A percentile compares a stretch with the other conserved stretches of the same genome.
Conservation (phyloP, 1,139 yeast genomes). For the Wickerhamomyces sp. region DNA sequence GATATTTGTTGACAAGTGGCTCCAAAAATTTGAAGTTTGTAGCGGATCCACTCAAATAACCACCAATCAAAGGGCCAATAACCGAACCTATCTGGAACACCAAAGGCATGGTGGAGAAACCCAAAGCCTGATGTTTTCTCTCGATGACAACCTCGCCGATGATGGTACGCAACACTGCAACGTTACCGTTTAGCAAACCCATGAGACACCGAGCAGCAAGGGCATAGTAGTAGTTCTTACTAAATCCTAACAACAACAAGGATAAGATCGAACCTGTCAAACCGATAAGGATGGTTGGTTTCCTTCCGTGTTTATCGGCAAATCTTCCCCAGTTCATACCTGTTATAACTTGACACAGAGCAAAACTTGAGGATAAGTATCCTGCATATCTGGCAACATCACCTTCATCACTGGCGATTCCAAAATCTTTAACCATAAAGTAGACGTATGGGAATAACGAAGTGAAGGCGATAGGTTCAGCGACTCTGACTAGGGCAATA, state of each 20-base stretch:
- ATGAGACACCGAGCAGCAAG: constrained; percentile 44
- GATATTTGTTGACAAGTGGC: constrained; percentile 36
- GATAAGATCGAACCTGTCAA: constrained; percentile 44
- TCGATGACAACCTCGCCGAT: constrained; percentile 55
- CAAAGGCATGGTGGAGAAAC: constrained; percentile 54
- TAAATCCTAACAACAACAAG: constrained; percentile 46
- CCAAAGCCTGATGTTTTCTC: constrained; percentile 53
- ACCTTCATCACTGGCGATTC: constrained; percentile 45
- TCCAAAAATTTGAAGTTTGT: constrained; percentile 15
- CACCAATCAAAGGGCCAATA: constrained; percentile 57
- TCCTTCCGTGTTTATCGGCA: constrained; percentile 51
- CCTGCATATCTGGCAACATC: constrained; percentile 54
- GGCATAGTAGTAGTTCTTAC: constrained; percentile 45
- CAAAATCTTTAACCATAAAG: constrained; percentile 56
- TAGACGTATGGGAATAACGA: constrained; percentile 59
- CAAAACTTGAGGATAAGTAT: constrained; percentile 50
- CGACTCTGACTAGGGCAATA: constrained; percentile 40
- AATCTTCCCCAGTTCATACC: constrained; percentile 55
- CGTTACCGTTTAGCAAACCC: constrained; percentile 57
- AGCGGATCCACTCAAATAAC: constrained; percentile 31
- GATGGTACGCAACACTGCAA: constrained; percentile 53
- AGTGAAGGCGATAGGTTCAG: constrained; percentile 60
- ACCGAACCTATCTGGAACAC: constrained; percentile 55
- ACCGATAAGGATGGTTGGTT: constrained; percentile 46
- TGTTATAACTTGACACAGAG: constrained; percentile 46